Base-by-base conservation (phyloP, 176 grass and related monocot genomes). In the Rhynchospora breviuscula region DNA sequence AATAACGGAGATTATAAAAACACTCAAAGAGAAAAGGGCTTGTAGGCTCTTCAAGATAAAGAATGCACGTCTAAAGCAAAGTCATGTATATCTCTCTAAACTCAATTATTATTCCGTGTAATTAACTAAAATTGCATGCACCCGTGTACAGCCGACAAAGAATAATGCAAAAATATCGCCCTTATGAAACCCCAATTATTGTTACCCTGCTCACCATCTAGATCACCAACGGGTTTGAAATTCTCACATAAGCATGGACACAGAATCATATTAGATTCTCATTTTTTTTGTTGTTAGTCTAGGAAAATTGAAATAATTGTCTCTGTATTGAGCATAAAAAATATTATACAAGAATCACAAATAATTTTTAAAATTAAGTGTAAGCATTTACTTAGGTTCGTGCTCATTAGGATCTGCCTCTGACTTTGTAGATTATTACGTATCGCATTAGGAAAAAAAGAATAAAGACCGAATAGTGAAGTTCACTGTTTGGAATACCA, bases 21-120 rank as follows among this genome's bases (percentile, higher is more conserved):
- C 63, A 84, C 78, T 80, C 56, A 80, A 80, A 80, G 78, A 60
- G 29, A 80, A 80, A 80, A 80, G 78, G 29, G 15, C 2, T 80
- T 80, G 78, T 44, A 80, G 29, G 78, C 29, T 80, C 78, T 80
- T 80, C 0, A 80, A 62, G 78, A 62, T 63, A 80, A 80, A 80
- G 78, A 63, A 80, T 80, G 56, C 23, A 80, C 13, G 18, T 60
- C 62, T 62, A 62, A 80, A 62, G 78, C 35, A 80, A 80, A 59
- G 56, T 72, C 49, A 72, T 72, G 53, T 57, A 54, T 43, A 54
- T 71, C 65, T 73, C 46, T 54, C 45, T 75, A 75, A 73, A 53
- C 47, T 53, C 71, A 75, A 75, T 73, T 73, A 75, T 52, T 2
- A 74, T 52, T 40, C 25, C 11, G 3, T n/a, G 7, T 84, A 70